Conservation (phyloP, 2,329 filamentous ascomycete genomes). For the Byssochlamys sp. region DNA sequence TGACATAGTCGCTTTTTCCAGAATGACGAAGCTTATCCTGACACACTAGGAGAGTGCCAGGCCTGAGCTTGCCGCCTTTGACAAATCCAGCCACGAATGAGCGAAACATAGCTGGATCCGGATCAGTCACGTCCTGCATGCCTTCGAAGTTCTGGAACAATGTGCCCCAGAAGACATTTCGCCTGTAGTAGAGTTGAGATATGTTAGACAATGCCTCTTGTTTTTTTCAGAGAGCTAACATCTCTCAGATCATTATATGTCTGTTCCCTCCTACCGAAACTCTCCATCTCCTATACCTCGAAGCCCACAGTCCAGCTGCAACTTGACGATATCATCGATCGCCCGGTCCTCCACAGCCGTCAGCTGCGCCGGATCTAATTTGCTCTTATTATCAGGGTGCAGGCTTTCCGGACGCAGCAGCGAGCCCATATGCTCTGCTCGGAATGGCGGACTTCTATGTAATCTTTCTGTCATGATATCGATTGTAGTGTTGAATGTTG, state of each 20-base stretch:
- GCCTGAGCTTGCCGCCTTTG: slow-evolving; percentile 41
- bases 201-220: slow-evolving; percentile 11
- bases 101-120: slow-evolving; percentile 40
- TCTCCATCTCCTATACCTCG: slow-evolving; percentile 57
- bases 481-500: neutral
- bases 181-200: neutral
- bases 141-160: slow-evolving; percentile 40
- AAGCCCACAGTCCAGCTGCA: slow-evolving; percentile 51
- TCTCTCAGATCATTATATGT: neutral
- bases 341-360: slow-evolving; percentile 50
- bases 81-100: slow-evolving; percentile 47
- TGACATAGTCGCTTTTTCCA: slow-evolving; percentile 42
- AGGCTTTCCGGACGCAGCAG: slow-evolving; percentile 53
- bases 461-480: neutral
- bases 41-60: slow-evolving; percentile 35
- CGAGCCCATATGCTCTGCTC: slow-evolving; percentile 59
- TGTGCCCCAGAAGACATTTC: slow-evolving; percentile 38
- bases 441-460: slow-evolving; percentile 33
- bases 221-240: neutral
- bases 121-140: slow-evolving; percentile 39
- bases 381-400: slow-evolving; percentile 46
- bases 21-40: slow-evolving; percentile 23
- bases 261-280: slow-evolving; percentile 31
- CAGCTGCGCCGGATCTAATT: slow-evolving; percentile 44
- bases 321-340: slow-evolving; percentile 51